Evolutionary conservation across 2,329 filamentous ascomycete genomes (phyloP), one percentile per base, ranked within the genome.

Genomic region (Arthroderma sp.): DNA sequence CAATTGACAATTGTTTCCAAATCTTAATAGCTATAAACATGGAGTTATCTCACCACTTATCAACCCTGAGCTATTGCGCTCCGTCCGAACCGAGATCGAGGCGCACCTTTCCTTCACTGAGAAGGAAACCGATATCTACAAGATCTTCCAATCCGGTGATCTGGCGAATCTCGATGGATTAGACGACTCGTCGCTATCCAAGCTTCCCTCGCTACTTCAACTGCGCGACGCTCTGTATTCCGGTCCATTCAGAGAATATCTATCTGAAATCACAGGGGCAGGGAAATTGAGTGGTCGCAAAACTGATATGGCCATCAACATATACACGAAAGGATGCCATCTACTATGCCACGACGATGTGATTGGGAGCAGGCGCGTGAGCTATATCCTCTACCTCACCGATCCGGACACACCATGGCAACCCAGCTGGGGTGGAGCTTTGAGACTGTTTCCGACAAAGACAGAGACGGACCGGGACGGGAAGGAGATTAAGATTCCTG

Each of bases 71-170:
- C 80, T 98, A 11, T 77, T 98, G 39, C 88, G 88, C 57, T 73
- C 77, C 45, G 91, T 98, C 48, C 87, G 91, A 60, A 69, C 75
- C 58, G 91, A 98, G 68, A 89, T 96, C 64, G 82, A 82, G 64
- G 74, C 83, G 54, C 88, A 94, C 60, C 84, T 98, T 54, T 81
- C 85, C 54, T 98, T 98, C 69, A 95, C 91, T 8, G 88, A 88
- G 56, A 98, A 98, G 66, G 91, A 98, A 66, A 98, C 91, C 40
- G 91, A 98, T 64, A 98, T 98, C 56, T 98, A 98, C 76, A 94
- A 93, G 68, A 96, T 98, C 60, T 88, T 95, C 73, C 91, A 98
- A 70, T 96, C 89, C 4, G 91, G 91, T 53, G 91, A 98, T 63
- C 75, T 98, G 31, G 91, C 91, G 39, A 98, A 98, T 66, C 78